Evolutionary conservation across 805 yeast genomes (phyloP).

Genomic region (Saccharomycopsis fermentans): DNA sequence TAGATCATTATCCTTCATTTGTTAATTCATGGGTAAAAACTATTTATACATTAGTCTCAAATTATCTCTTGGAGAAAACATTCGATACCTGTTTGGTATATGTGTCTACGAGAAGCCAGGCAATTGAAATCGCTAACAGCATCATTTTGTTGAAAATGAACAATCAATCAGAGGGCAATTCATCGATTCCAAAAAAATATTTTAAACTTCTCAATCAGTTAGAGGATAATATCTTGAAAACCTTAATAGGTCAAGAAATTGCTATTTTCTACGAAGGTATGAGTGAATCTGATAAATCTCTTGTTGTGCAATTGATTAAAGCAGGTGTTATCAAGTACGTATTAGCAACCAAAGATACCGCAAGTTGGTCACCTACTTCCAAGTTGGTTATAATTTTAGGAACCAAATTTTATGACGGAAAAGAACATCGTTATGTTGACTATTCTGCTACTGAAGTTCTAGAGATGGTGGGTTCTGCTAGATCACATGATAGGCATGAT

Average conservation of each 20-base stretch:
- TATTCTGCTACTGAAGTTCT: slow-evolving; percentile 54
- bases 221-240: slow-evolving; percentile 35
- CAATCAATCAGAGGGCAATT: slow-evolving; percentile 29
- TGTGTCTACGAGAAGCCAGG: slow-evolving; percentile 44
- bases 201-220: slow-evolving; percentile 35
- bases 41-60: slow-evolving; percentile 33
- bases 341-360: slow-evolving; percentile 52
- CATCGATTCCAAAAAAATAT: slow-evolving; percentile 27
- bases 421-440: slow-evolving; percentile 59
- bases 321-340: slow-evolving; percentile 44
- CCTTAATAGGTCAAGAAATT: slow-evolving; percentile 44
- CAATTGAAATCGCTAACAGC: slow-evolving; percentile 42
- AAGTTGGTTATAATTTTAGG: slow-evolving; percentile 53
- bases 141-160: slow-evolving; percentile 30
- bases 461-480: slow-evolving; percentile 51
- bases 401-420: slow-evolving; percentile 62
- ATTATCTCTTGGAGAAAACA: slow-evolving; percentile 21
- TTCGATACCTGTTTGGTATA: slow-evolving; percentile 39
- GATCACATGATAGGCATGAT: slow-evolving; percentile 22
- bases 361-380: slow-evolving; percentile 40
- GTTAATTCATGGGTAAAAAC: slow-evolving; percentile 42
- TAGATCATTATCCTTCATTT: slow-evolving; percentile 42
- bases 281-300: slow-evolving; percentile 40
- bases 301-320: slow-evolving; percentile 43
- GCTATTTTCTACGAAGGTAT: slow-evolving; percentile 54